These are phyloP conservation scores for Pinus taeda DNA, from an alignment of 75 land plant genomes.

Conservation along the genomic window DNA sequence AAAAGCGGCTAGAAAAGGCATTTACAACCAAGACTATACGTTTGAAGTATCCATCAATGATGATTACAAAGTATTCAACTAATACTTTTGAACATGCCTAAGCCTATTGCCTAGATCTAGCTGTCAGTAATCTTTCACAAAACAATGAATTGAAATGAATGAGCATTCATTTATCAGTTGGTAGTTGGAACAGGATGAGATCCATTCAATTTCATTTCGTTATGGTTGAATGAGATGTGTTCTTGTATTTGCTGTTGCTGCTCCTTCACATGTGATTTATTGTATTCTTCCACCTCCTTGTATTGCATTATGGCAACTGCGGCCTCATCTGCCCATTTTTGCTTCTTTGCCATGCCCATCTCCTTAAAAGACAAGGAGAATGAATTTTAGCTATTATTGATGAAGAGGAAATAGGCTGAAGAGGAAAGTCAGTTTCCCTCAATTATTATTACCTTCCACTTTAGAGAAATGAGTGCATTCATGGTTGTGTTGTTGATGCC, in stretches of 20 bases:
- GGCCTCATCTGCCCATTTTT: slow-evolving; percentile 61
- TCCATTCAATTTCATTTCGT: background rate
- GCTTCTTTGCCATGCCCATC: slow-evolving; percentile 56
- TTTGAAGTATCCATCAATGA: too few relatives aligned
- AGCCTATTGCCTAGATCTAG: too few relatives aligned
- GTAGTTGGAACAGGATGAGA: background rate
- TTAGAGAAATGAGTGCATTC: slow-evolving; percentile 60
- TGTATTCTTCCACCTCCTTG: slow-evolving; percentile 78
- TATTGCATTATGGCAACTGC: slow-evolving; percentile 59
- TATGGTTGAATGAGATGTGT: background rate
- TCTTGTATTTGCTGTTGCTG: background rate
- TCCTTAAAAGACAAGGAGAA: slow-evolving; percentile 31
- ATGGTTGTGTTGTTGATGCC: slow-evolving; percentile 49
- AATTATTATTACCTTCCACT: slow-evolving; percentile 68
- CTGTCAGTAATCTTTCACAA: too few relatives aligned
- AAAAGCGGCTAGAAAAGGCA: too few relatives aligned
- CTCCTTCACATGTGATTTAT: slow-evolving; percentile 22
- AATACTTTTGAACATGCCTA: too few relatives aligned
- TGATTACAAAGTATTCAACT: too few relatives aligned
- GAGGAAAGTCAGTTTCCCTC: background rate
- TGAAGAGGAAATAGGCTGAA: background rate
- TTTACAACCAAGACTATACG: too few relatives aligned
- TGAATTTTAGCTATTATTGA: background rate
- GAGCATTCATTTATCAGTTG: too few relatives aligned
- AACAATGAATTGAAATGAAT: too few relatives aligned